Percentiles rank a stretch among this genome's conserved stretches.
phyloP scores from a whole-genome alignment of 2,329 filamentous ascomycete species.

The Dendrostoma leiphaemia region DNA sequence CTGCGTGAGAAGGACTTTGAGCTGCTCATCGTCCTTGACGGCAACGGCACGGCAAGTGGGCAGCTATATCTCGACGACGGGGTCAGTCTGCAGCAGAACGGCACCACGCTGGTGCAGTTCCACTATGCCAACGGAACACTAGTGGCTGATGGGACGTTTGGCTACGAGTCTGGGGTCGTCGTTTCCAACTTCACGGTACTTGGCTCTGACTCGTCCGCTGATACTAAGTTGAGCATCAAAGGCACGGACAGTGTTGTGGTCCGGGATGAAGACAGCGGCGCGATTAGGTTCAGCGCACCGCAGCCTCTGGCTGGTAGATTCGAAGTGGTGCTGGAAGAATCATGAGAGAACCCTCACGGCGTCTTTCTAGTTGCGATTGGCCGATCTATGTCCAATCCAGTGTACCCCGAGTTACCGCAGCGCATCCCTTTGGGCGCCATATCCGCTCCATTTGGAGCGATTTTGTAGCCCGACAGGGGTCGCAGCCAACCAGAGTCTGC shows the following conservation, averaged over 20 bases:
- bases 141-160: conserved; percentile 50
- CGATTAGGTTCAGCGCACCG: conserved; percentile 9
- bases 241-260: neutral
- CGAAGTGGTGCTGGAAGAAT: conserved; percentile 6
- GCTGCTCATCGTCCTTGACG: conserved; percentile 65
- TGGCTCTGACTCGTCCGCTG: conserved; percentile 25
- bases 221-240: neutral
- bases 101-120: conserved; percentile 59
- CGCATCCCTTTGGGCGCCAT: too few relatives aligned
- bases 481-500: too few relatives aligned
- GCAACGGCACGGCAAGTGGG: conserved; percentile 62
- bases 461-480: too few relatives aligned
- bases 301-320: conserved; percentile 7
- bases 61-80: conserved; percentile 78
- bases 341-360: too few relatives aligned
- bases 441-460: too few relatives aligned
- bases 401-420: too few relatives aligned
- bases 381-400: too few relatives aligned
- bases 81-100: conserved; percentile 58
- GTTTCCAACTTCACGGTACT: conserved; percentile 52
- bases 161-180: conserved; percentile 41
- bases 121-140: conserved; percentile 53
- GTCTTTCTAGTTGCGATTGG: too few relatives aligned
- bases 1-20: conserved; percentile 66
- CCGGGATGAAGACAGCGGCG: conserved; percentile 8